Conservation (phyloP, 306 rosid species). For the Citrullus mucosospermus region DNA sequence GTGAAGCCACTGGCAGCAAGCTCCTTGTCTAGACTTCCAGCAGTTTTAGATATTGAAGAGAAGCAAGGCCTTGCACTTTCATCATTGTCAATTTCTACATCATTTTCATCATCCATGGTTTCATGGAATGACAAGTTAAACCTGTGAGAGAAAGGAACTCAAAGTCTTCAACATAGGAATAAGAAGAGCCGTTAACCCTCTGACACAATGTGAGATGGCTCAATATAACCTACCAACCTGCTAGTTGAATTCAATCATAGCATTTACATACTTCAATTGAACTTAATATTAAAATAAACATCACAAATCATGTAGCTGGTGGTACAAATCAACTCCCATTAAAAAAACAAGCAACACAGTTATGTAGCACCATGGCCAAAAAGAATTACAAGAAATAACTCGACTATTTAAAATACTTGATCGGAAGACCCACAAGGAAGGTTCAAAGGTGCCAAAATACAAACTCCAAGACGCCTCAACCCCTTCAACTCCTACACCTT, state of each 20-base stretch:
- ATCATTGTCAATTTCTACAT: conserved; percentile 28
- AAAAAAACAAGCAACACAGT: neutral
- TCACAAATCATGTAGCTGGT: neutral
- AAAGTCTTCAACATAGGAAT: neutral
- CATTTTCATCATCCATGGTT: conserved; percentile 37
- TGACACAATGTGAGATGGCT: neutral
- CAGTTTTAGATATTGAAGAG: conserved; percentile 44
- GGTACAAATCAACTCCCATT: neutral
- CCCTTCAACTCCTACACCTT: too few relatives aligned
- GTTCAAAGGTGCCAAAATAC: too few relatives aligned
- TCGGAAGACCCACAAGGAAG: too few relatives aligned
- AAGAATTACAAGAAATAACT: neutral
- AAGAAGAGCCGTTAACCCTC: neutral
- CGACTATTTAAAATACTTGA: neutral
- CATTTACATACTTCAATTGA: neutral
- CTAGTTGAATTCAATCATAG: neutral
- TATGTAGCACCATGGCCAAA: neutral
- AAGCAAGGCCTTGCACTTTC: conserved; percentile 53
- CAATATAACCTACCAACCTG: neutral
- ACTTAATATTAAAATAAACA: neutral
- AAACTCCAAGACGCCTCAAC: too few relatives aligned
- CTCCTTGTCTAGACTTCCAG: conserved; percentile 70
- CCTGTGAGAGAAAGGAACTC: conserved; percentile 31
- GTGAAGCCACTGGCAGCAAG: conserved; percentile 91
- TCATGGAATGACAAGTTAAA: conserved; percentile 58